Evolutionary conservation across 1,284 basidiomycete genomes (phyloP), one percentile per base, ranked within the genome.

Genomic region (Athelia sp.): DNA sequence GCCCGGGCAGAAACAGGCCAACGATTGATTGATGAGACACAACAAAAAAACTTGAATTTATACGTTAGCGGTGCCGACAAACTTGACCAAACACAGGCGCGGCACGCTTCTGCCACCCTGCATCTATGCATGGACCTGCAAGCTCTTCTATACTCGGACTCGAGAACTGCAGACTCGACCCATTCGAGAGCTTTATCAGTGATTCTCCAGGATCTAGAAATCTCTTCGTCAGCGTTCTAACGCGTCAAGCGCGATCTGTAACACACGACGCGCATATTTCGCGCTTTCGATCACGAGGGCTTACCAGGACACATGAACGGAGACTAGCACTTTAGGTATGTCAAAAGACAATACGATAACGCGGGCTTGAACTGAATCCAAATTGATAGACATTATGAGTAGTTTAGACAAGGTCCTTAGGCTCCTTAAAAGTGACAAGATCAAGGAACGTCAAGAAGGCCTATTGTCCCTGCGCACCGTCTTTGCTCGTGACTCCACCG

Each of bases 1-100:
- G 79, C 73, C 74, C 83, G 82, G 82, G 82, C 82, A 85, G 82
- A 84, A 82, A 76, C 54, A 70, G 71, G 83, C 82, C 82, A 52
- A 34, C 22, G 40, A 50, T 47, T 4, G 34, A 51, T 21, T 1
- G 21, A 31, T 13, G 26, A 26, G 3, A 22, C 32, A 17, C 44
- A 26, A 50, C 43, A 1, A 13, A 43, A 49, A 18, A 10, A 1
- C 36, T 4, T 4, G 1, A 4, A 21, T 19, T 53, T 64, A 52
- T 67, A 67, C 61, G 66, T 47, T 32, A 3, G n/a, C 10, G 24
- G 4, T 4, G 2, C 6, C 32, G 22, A 36, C 56, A 64, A 70
- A 66, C n/a, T n/a, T n/a, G n/a, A n/a, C n/a, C n/a, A n/a, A n/a
- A n/a, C n/a, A n/a, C n/a, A n/a, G n/a, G n/a, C n/a, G n/a, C n/a